A percentile compares a stretch with the other conserved stretches of the same genome.
phyloP scores from a whole-genome alignment of 345 rosid genomes.

The Capsella bursapastoris region DNA sequence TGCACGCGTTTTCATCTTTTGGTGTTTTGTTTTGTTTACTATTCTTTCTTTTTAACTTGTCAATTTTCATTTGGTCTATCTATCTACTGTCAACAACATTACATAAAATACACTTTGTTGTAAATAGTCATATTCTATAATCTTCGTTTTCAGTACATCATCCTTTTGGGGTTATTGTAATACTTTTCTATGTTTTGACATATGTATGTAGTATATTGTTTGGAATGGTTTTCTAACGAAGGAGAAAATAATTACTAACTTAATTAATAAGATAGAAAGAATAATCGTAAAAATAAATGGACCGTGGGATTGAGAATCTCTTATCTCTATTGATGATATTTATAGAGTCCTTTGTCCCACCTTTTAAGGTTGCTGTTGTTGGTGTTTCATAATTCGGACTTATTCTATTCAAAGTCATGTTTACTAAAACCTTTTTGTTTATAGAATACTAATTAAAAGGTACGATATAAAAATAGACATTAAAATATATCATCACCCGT shows the following conservation, averaged over 20 bases:
- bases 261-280: not conserved
- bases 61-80: constrained; percentile 13
- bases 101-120: too few relatives aligned
- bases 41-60: not conserved
- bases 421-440: not conserved
- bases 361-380: constrained; percentile 43
- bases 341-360: constrained; percentile 29
- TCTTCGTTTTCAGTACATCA: constrained; percentile 14
- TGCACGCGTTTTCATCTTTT: constrained; percentile 24
- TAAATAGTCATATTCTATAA: too few relatives aligned
- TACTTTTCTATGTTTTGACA: not conserved
- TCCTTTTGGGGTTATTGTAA: not conserved
- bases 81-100: not conserved
- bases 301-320: constrained; percentile 32
- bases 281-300: constrained; percentile 8
- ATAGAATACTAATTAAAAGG: not conserved
- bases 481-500: constrained; percentile 33
- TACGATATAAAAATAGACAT: not conserved
- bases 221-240: not conserved
- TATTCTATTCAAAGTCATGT: constrained; percentile 26
- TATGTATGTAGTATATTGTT: not conserved
- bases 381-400: constrained; percentile 29
- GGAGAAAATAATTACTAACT: constrained; percentile 1
- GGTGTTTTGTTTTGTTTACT: constrained; percentile 8
- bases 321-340: constrained; percentile 22